Percentiles rank a stretch among this genome's conserved stretches.
Evolutionary conservation across 306 rosid genomes (phyloP).

Genomic region (Medicago lupulina): DNA sequence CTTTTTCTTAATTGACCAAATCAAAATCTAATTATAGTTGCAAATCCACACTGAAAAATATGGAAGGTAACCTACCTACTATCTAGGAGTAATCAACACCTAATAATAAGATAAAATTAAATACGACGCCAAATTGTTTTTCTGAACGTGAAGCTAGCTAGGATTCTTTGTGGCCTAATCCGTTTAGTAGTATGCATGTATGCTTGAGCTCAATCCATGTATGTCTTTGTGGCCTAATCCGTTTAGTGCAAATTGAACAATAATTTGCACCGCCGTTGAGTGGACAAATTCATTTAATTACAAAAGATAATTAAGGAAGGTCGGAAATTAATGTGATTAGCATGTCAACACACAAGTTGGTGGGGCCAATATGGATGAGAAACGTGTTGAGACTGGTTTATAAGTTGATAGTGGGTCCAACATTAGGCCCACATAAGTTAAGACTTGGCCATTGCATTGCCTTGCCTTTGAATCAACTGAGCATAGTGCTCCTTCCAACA

Average conservation of each 20-base stretch:
- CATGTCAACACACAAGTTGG: slow-evolving; percentile 32
- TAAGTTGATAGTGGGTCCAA: slow-evolving; percentile 30
- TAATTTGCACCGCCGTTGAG: too few species aligned
- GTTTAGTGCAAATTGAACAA: too few species aligned
- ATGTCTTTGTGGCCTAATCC: too few species aligned
- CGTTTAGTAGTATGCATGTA: too few species aligned
- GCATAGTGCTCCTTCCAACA: slow-evolving; percentile 8
- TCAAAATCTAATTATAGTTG: slow-evolving; percentile 29
- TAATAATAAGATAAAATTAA: too few species aligned
- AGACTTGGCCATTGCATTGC: slow-evolving; percentile 26
- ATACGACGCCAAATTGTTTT: too few species aligned
- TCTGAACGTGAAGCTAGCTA: too few species aligned
- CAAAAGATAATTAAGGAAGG: not conserved
- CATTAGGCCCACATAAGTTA: too few species aligned
- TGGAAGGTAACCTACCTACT: slow-evolving; percentile 37
- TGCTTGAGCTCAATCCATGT: too few species aligned
- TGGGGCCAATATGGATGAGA: slow-evolving; percentile 31
- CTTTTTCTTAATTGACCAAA: slow-evolving; percentile 32
- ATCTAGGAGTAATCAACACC: too few species aligned
- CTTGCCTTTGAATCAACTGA: not conserved
- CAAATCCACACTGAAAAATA: slow-evolving; percentile 5
- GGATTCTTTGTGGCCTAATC: too few species aligned
- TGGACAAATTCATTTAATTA: too few species aligned
- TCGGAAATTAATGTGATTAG: not conserved
- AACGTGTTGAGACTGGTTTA: not conserved